Conservation (phyloP, 2,329 filamentous ascomycete genomes). For the Colletotrichum sp. region DNA sequence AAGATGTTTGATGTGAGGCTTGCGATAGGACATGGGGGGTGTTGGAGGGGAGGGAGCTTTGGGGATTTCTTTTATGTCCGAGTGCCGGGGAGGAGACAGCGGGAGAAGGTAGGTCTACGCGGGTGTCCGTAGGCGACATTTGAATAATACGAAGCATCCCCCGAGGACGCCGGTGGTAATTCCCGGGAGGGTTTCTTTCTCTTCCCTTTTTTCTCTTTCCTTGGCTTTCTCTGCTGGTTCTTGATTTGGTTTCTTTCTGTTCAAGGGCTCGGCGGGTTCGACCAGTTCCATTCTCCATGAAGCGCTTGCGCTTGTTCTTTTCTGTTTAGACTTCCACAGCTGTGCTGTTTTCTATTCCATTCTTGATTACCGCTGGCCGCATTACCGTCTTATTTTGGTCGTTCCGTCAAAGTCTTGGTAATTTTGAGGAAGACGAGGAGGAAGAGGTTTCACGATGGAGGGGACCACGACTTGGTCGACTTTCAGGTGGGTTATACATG, state of each 20-base stretch:
- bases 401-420: background rate
- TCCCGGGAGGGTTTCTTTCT: background rate
- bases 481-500: background rate
- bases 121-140: background rate
- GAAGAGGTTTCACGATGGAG: background rate
- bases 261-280: background rate
- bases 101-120: background rate
- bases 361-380: background rate
- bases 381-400: background rate
- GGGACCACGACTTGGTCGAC: slow-evolving; percentile 2
- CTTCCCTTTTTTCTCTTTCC: background rate
- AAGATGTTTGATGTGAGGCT: slow-evolving; percentile 12
- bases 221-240: background rate
- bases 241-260: background rate
- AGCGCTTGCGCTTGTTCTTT: slow-evolving; percentile 1
- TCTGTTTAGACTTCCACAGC: background rate
- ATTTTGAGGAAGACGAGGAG: background rate
- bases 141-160: background rate
- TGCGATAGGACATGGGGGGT: background rate
- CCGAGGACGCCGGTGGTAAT: background rate
- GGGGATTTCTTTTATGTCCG: background rate
- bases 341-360: slow-evolving; percentile 4
- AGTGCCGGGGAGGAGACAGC: background rate
- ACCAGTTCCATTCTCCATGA: background rate
- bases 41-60: background rate